These are phyloP conservation scores for Zalaria sp. DNA, from an alignment of 2,329 filamentous ascomycete species.

Conservation along the genomic window DNA sequence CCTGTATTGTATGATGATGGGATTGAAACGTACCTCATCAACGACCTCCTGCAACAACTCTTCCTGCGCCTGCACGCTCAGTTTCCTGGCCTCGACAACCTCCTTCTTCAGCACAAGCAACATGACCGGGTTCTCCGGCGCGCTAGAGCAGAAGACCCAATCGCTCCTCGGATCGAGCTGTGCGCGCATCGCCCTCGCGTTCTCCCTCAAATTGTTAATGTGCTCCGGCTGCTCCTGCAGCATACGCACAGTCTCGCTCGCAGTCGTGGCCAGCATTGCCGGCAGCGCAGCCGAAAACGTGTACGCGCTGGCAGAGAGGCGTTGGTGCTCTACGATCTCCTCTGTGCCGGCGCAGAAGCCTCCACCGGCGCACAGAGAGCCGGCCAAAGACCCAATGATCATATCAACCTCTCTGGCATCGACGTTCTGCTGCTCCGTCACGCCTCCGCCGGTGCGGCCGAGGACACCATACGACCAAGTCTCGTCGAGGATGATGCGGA, in stretches of 20 bases:
- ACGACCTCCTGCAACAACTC: constrained; percentile 75
- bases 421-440: constrained; percentile 94
- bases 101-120: constrained; percentile 73
- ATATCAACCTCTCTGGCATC: constrained; percentile 90
- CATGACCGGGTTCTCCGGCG: constrained; percentile 74
- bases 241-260: constrained; percentile 76
- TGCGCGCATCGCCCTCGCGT: constrained; percentile 69
- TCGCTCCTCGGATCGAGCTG: constrained; percentile 89
- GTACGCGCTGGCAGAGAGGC: constrained; percentile 81
- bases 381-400: constrained; percentile 86
- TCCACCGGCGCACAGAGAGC: constrained; percentile 79
- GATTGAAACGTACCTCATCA: constrained; percentile 61
- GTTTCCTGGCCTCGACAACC: constrained; percentile 54
- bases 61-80: constrained; percentile 67
- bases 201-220: constrained; percentile 64
- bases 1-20: neutral
- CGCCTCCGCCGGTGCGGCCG: constrained; percentile 75
- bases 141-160: constrained; percentile 74
- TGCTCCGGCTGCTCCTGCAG: constrained; percentile 80
- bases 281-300: constrained; percentile 92
- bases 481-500: constrained; percentile 92
- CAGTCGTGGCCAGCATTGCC: constrained; percentile 87
- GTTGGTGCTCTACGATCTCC: constrained; percentile 92
- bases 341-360: constrained; percentile 88
- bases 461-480: constrained; percentile 95